These are phyloP conservation scores for Lachnellula willkommii DNA, from an alignment of 2,329 filamentous ascomycete species.

Conservation along the genomic window DNA sequence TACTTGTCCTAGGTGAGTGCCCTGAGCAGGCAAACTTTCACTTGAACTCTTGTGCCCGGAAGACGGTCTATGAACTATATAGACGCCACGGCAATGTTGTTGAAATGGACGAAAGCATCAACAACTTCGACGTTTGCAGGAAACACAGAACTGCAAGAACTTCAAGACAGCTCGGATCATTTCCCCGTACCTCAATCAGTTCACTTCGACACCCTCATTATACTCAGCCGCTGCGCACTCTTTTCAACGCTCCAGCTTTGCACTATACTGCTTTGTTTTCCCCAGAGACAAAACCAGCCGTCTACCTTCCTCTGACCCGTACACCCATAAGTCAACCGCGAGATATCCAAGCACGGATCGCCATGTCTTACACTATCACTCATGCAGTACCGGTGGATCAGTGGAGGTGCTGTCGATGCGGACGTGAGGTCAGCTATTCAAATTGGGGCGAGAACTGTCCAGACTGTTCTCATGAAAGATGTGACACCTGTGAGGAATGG, in stretches of 20 bases:
- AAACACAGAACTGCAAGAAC: background rate
- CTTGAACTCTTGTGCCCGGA: background rate
- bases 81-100: background rate
- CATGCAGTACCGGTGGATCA: background rate
- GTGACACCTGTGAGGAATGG: background rate
- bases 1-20: background rate
- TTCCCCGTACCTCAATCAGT: background rate
- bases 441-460: background rate
- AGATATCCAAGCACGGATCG: too few relatives aligned
- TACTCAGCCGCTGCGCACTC: too few relatives aligned
- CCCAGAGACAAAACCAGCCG: too few relatives aligned
- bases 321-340: too few relatives aligned
- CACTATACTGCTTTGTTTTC: too few relatives aligned
- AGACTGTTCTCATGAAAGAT: slow-evolving; percentile 3
- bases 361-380: background rate
- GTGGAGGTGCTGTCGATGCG: slow-evolving; percentile 8
- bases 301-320: too few relatives aligned
- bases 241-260: too few relatives aligned
- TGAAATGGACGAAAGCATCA: background rate
- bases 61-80: background rate
- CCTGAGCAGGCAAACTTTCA: background rate
- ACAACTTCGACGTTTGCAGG: background rate
- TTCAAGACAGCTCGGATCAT: background rate
- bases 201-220: background rate
- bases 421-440: background rate